Evolutionary conservation across 495 filamentous ascomycete genomes (phyloP).

Genomic region (Penicillium tannophilum): DNA sequence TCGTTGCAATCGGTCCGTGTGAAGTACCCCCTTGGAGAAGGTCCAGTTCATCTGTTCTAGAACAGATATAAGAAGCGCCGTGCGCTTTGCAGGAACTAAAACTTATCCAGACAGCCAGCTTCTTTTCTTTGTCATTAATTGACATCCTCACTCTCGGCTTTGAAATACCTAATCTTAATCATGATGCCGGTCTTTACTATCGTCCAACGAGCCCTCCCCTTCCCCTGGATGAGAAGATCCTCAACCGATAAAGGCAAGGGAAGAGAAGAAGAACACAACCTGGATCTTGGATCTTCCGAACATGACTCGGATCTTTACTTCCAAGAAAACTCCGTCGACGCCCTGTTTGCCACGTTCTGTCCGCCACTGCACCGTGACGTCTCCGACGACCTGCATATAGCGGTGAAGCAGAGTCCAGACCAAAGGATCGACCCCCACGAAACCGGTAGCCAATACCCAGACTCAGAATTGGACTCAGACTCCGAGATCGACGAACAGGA

Average conservation of each 20-base stretch:
- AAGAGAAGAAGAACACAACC: conserved; percentile 10
- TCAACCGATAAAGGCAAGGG: conserved; percentile 25
- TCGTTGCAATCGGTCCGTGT: conserved; percentile 13
- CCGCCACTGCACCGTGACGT: conserved; percentile 28
- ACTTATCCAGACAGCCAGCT: conserved; percentile 17
- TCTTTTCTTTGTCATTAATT: conserved; percentile 10
- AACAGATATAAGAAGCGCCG: neutral
- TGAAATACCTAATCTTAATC: conserved; percentile 2
- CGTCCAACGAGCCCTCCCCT: conserved; percentile 29
- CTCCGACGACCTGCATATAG: conserved; percentile 27
- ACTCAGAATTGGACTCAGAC: conserved; percentile 9
- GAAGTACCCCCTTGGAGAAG: neutral
- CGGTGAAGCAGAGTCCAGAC: conserved; percentile 27
- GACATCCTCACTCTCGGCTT: neutral
- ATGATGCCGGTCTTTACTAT: conserved; percentile 29
- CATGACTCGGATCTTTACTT: neutral
- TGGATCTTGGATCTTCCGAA: neutral
- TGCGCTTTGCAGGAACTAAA: conserved; percentile 5
- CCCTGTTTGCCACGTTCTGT: conserved; percentile 12
- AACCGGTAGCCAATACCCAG: conserved; percentile 9
- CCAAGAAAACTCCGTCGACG: neutral
- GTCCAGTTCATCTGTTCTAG: neutral
- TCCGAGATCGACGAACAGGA: conserved; percentile 10
- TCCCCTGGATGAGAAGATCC: conserved; percentile 24
- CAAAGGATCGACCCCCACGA: conserved; percentile 4